Evolutionary conservation across 176 grass and related monocot species (phyloP).

Genomic region (Eleusine coracana): DNA sequence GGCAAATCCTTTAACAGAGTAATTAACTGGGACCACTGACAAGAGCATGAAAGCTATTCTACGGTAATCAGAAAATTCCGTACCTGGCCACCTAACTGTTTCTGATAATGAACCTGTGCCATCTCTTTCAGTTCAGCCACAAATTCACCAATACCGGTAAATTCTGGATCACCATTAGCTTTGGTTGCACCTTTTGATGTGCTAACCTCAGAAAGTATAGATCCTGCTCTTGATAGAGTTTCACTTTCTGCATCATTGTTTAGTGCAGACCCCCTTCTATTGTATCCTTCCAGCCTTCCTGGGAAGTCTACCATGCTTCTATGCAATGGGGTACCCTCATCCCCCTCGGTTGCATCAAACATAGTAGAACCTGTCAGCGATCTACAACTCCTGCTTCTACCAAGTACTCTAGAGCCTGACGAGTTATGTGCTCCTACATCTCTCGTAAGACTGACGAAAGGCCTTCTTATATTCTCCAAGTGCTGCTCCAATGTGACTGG

Average conservation of each 20-base stretch:
- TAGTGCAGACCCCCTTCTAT: conserved; percentile 49
- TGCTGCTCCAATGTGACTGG: conserved; percentile 88
- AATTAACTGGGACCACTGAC: not conserved
- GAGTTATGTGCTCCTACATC: conserved; percentile 50
- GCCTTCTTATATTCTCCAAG: conserved; percentile 87
- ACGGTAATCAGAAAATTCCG: conserved; percentile 1
- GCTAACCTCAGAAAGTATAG: conserved; percentile 60
- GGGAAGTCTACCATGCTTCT: conserved; percentile 70
- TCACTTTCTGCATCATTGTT: conserved; percentile 62
- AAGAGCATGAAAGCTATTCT: not conserved
- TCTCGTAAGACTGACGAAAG: conserved; percentile 48
- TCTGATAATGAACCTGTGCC: conserved; percentile 75
- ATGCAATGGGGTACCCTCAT: conserved; percentile 75
- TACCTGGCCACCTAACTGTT: conserved; percentile 63
- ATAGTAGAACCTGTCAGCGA: conserved; percentile 56
- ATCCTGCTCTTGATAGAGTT: conserved; percentile 64
- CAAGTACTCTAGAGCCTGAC: conserved; percentile 48
- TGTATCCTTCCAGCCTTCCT: conserved; percentile 58
- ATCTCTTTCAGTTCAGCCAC: conserved; percentile 91
- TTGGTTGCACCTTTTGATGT: conserved; percentile 44
- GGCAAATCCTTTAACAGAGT: not conserved
- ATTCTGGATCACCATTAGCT: conserved; percentile 53
- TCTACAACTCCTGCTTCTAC: conserved; percentile 96
- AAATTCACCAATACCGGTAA: conserved; percentile 77
- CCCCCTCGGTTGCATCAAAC: conserved; percentile 53